Base-by-base conservation (phyloP, 352 stramenopile species). In the Pythium sp. region DNA sequence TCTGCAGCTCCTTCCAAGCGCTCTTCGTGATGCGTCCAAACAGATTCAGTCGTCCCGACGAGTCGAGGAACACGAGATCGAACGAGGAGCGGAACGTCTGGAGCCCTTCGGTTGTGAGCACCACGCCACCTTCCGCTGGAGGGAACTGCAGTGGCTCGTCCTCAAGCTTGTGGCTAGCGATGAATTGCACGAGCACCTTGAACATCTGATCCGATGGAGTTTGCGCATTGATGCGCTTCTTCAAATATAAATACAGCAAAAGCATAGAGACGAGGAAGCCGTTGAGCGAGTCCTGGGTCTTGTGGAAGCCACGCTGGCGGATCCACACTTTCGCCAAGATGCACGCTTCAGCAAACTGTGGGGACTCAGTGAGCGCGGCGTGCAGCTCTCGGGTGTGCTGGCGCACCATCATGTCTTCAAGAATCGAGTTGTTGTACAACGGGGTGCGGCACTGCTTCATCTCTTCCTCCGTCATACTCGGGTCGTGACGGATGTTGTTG, bases 351-450 rank as follows among this genome's bases (percentile, higher is more conserved):
- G 78, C 81, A 67, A 98, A 89, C 58, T 89, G 76, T 9, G 81
- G 74, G 1, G 81, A 92, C 54, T 90, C 81, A 26, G 82, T 83
- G 22, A 86, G 67, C 34, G 76, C 80, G 1, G 76, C 70, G 66
- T 97, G 89, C 14, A 98, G 82, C 55, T 93, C 84, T 36, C 84
- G 72, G 34, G 93, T 92, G 68, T 97, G 92, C 30, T 87, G 75
- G 2, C 80, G 80, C 49, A 95, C 71, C 74, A 87, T 81, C 87
- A 97, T 94, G 68, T 98, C 92, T 67, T 98, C 92, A n/a, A 98
- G 68, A 22, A 98, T 91, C 5, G 84, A 76, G 64, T 93, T 97
- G 74, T 97, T 97, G 86, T 98, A 97, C 54, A 86, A 77, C 22
- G 92, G 92, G 9, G 90, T 97, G 58, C 78, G 78, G 67, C 84